phyloP scores from a whole-genome alignment of 345 rosid genomes.

The Laguncularia racemosa region DNA sequence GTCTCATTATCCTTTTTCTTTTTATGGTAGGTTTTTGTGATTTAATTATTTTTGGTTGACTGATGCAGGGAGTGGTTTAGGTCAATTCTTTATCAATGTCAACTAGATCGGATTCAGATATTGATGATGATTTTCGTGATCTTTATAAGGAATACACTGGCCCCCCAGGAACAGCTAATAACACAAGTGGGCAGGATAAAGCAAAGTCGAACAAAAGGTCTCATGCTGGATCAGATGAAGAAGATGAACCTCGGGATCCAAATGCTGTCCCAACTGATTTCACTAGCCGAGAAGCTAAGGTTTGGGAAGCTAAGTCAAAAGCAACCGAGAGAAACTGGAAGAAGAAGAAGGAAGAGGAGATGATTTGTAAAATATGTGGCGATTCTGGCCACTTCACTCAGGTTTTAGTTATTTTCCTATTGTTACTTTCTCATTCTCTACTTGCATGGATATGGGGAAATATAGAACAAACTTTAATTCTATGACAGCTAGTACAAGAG shows the following conservation, averaged over 20 bases:
- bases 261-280: slow-evolving; percentile 98
- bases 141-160: slow-evolving; percentile 97
- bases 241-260: slow-evolving; percentile 76
- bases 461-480: neutral
- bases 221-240: slow-evolving; percentile 59
- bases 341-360: slow-evolving; percentile 97
- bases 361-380: slow-evolving; percentile 96
- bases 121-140: slow-evolving; percentile 90
- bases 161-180: slow-evolving; percentile 34
- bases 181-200: slow-evolving; percentile 37
- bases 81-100: slow-evolving; percentile 31
- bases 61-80: too few relatives aligned
- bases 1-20: too few relatives aligned
- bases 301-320: slow-evolving; percentile 98
- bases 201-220: slow-evolving; percentile 42
- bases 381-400: slow-evolving; percentile 98
- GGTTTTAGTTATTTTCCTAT: slow-evolving; percentile 26
- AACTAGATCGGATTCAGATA: slow-evolving; percentile 62
- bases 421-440: neutral
- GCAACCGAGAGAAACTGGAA: slow-evolving; percentile 99
- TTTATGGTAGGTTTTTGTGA: too few relatives aligned
- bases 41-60: too few relatives aligned
- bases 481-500: too few relatives aligned
- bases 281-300: slow-evolving; percentile 96
- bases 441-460: neutral